Percentiles rank a stretch among this genome's conserved stretches.
Evolutionary conservation across 1,139 yeast genomes (phyloP).

Genomic region (Lodderomyces oxycetoniae): DNA sequence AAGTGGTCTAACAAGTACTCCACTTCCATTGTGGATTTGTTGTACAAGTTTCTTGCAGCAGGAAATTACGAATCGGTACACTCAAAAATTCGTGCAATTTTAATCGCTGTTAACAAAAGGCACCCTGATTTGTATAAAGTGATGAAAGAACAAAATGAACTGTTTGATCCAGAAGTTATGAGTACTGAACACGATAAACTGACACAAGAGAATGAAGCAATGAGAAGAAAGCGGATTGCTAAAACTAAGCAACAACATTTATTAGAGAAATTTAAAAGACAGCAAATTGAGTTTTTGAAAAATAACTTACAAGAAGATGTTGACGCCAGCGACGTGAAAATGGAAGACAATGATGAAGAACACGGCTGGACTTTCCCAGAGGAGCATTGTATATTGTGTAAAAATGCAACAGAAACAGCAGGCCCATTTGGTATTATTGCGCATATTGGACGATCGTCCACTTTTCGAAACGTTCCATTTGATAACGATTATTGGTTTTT

Average conservation of each 20-base stretch:
- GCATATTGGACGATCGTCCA: slow-evolving; percentile 55
- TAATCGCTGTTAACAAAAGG: slow-evolving; percentile 30
- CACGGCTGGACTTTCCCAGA: slow-evolving; percentile 70
- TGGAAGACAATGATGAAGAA: slow-evolving; percentile 24
- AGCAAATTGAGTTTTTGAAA: slow-evolving; percentile 67
- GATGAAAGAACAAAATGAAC: slow-evolving; percentile 19
- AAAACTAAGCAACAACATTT: slow-evolving; percentile 67
- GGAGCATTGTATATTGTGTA: slow-evolving; percentile 82
- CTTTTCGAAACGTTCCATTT: slow-evolving; percentile 61
- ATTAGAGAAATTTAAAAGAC: slow-evolving; percentile 72
- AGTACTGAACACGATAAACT: slow-evolving; percentile 7
- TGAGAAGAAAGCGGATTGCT: slow-evolving; percentile 64
- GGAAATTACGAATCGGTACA: slow-evolving; percentile 42
- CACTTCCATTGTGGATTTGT: slow-evolving; percentile 16
- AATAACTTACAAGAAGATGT: slow-evolving; percentile 29
- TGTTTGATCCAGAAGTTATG: slow-evolving; percentile 19
- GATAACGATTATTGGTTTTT: slow-evolving; percentile 61
- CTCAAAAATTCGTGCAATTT: slow-evolving; percentile 52
- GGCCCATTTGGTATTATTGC: slow-evolving; percentile 76
- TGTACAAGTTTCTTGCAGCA: slow-evolving; percentile 40
- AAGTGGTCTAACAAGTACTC: background rate
- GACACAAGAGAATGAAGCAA: slow-evolving; percentile 40
- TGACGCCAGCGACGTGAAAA: slow-evolving; percentile 34
- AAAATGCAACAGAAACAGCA: slow-evolving; percentile 65
- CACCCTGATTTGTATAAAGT: slow-evolving; percentile 21